Conservation (phyloP, 768 basidiomycete genomes). For the Boletus vermiculosoides region DNA sequence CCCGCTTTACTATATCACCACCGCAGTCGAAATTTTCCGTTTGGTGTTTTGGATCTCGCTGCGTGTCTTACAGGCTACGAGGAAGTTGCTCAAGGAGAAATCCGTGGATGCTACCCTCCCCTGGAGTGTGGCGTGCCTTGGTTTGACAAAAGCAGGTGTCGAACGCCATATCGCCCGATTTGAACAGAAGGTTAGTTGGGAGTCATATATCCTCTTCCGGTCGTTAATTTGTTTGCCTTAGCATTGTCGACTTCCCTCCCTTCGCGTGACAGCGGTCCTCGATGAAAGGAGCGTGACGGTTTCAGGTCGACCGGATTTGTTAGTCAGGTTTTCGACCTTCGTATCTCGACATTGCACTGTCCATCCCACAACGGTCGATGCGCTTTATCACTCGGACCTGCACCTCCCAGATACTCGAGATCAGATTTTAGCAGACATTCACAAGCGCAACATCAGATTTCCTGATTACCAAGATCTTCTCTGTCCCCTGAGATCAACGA, state of each 20-base stretch:
- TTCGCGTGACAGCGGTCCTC: slow-evolving; percentile 53
- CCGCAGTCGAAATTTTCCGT: slow-evolving; percentile 47
- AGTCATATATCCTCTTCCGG: background rate
- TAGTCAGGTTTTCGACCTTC: slow-evolving; percentile 42
- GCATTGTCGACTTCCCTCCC: slow-evolving; percentile 18
- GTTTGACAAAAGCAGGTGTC: slow-evolving; percentile 25
- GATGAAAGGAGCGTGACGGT: slow-evolving; percentile 50
- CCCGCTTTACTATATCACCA: slow-evolving; percentile 41
- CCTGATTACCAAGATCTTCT: slow-evolving; percentile 47
- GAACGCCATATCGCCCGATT: slow-evolving; percentile 28
- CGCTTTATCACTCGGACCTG: slow-evolving; percentile 51
- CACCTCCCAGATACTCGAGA: slow-evolving; percentile 32
- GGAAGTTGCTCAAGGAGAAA: slow-evolving; percentile 15
- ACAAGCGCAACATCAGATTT: slow-evolving; percentile 46
- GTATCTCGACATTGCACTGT: slow-evolving; percentile 37
- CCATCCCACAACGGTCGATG: slow-evolving; percentile 45
- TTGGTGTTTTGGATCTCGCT: slow-evolving; percentile 53
- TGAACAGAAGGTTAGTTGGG: slow-evolving; percentile 19
- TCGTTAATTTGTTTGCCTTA: slow-evolving; percentile 2
- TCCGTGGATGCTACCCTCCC: slow-evolving; percentile 30
- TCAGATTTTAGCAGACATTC: slow-evolving; percentile 45
- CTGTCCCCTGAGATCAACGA: slow-evolving; percentile 48
- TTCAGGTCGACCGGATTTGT: slow-evolving; percentile 54
- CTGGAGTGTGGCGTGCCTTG: slow-evolving; percentile 47
- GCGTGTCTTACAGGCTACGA: slow-evolving; percentile 38